These are phyloP conservation scores for Limnanthes douglasii DNA, from an alignment of 345 rosid genomes.

Conservation along the genomic window DNA sequence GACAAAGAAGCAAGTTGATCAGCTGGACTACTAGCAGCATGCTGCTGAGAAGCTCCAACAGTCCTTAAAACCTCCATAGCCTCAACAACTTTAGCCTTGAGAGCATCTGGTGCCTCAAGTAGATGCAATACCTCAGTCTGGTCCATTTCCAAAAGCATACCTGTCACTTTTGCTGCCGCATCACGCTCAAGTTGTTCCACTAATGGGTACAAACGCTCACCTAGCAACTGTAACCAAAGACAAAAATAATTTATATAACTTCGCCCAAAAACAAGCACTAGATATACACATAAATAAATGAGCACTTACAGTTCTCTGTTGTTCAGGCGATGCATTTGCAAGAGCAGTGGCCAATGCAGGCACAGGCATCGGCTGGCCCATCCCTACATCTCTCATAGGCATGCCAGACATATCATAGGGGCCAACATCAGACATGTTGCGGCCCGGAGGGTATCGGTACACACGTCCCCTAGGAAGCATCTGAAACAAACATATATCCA, in stretches of 20 bases:
- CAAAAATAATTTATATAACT: background rate
- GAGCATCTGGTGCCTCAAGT: constrained; percentile 68
- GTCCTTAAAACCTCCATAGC: constrained; percentile 65
- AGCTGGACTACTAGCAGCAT: constrained; percentile 22
- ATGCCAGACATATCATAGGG: constrained; percentile 47
- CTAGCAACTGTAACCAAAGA: constrained; percentile 32
- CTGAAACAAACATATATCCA: constrained; percentile 8
- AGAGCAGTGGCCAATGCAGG: constrained; percentile 58
- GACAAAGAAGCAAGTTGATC: constrained; percentile 56
- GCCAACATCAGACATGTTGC: constrained; percentile 37
- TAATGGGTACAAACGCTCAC: constrained; percentile 53
- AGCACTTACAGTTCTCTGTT: constrained; percentile 49
- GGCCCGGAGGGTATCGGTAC: constrained; percentile 53
- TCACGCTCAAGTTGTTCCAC: constrained; percentile 67
- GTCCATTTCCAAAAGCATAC: constrained; percentile 83
- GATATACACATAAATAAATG: background rate
- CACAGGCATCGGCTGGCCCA: constrained; percentile 49
- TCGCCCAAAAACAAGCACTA: background rate
- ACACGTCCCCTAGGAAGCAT: constrained; percentile 67
- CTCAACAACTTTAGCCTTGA: constrained; percentile 62
- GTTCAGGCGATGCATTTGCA: constrained; percentile 57
- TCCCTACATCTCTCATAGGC: constrained; percentile 45
- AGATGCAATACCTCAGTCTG: constrained; percentile 76
- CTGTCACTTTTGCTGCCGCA: constrained; percentile 62
- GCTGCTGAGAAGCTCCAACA: constrained; percentile 31